Base-by-base conservation (phyloP, 2,329 filamentous ascomycete species). In the Chaetomiaceae sp. region DNA sequence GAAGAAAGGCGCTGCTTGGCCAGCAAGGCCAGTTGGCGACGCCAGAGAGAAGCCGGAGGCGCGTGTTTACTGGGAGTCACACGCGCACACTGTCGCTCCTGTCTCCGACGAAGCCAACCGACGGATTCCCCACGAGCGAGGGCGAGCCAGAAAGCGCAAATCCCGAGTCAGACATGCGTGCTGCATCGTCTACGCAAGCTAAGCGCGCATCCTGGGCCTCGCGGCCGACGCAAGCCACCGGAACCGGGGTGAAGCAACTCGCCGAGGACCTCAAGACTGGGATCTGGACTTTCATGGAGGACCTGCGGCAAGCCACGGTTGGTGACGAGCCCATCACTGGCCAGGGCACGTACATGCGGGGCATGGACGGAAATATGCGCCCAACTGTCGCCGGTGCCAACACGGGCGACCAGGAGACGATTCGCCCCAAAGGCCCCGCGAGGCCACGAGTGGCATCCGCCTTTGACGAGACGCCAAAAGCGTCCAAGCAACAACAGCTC, bases 251-350 rank as follows among this genome's bases (percentile, higher is more conserved):
- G 53, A 90, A 90, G 65, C 88, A 93, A 67, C 85, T 96, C 68
- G 87, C 91, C 14, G 86, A 88, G 53, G 93, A 96, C 68, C 83
- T 99, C 67, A 89, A 85, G 65, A 82, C 93, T 45, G 92, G 93
- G 2, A 72, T 99, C 43, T 91, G 87, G 82, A 96, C 89, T 1
- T 99, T 99, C 68, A 83, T 96, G 53, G 93, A 97, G 66, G 93
- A 99, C 65, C 82, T 99, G 42, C 81, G 91, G 58, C 93, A 97
- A 69, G 95, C 92, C 13, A 96, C 93, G 0, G 90, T 99, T 6
- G 93, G 93, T 20, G 93, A 99, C 48, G 93, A 99, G 71, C 88
- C 84, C 14, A 81, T 89, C 56, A 82, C 76, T 54, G 84, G 82
- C 13, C 54, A 60, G 16, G 58, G 60, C 10, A 35, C 50, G 3